Conservation (phyloP, 257 asterid species). For the Lavandula angustifolia region DNA sequence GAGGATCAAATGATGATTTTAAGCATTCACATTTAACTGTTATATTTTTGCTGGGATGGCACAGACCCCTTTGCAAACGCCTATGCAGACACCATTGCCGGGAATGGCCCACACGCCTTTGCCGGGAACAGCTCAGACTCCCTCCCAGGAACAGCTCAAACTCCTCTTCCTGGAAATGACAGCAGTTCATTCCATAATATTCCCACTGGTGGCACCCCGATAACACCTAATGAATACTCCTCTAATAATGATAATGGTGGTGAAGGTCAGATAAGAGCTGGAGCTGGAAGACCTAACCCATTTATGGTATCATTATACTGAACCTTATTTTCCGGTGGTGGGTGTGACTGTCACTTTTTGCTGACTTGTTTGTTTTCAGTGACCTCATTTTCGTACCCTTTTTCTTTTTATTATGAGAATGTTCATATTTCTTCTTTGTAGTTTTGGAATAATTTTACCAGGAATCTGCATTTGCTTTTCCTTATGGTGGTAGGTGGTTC, state of each 20-base stretch:
- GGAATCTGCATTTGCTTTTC: no score
- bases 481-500: constrained; percentile 20
- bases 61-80: constrained; percentile 78
- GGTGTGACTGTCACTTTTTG: constrained; percentile 19
- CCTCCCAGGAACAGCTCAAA: constrained; percentile 73
- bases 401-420: not conserved
- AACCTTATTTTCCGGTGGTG: constrained; percentile 23
- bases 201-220: constrained; percentile 85
- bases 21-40: not conserved
- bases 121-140: constrained; percentile 77
- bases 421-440: not conserved
- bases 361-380: constrained; percentile 1
- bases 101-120: constrained; percentile 75
- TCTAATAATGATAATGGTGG: constrained; percentile 54
- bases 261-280: constrained; percentile 54
- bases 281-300: constrained; percentile 71
- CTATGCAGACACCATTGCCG: constrained; percentile 67
- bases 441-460: no score
- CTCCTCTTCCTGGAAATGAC: constrained; percentile 77
- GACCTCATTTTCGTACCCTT: not conserved
- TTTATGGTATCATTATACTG: constrained; percentile 58
- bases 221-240: constrained; percentile 72
- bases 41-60: constrained; percentile 14
- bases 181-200: constrained; percentile 63
- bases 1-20: not conserved